Evolutionary conservation across 106 monocot genomes (phyloP), one percentile per base, ranked within the genome.

Genomic region (Gastrodia elata): DNA sequence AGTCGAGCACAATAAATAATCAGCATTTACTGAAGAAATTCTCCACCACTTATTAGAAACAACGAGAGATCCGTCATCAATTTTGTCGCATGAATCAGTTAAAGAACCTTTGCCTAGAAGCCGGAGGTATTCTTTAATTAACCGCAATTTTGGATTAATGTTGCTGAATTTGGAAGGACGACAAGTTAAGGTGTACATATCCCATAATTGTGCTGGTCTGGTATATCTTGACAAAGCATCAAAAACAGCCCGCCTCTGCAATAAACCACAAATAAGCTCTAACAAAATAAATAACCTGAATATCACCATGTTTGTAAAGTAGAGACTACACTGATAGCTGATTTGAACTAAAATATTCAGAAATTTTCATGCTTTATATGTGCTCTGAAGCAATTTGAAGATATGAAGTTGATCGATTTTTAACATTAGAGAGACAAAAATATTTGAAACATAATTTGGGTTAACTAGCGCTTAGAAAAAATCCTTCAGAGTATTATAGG

Each of bases 161-260:
- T 91, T 88, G 32, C 61, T 70, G 71, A 88, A 88, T 44, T 77
- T 82, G 9, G 82, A 93, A 70, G 90, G 88, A 38, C 90, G 93
- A 77, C 90, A 90, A 27, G 75, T 71, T 81, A 93, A 84, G 44
- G 93, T 65, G 80, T 93, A 98, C 36, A 98, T 82, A 77, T 93
- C 88, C 84, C 88, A 86, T 34, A 98, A 46, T 57, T 38, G 77
- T 26, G 76, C 13, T 48, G 97, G 97, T 43, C 77, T 93, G 70
- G 88, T 86, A 61, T 74, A 85, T 77, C 79, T 86, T 78, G 72
- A 76, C 68, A 97, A 81, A 77, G 93, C 88, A 32, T 91, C 86
- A 72, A 83, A 76, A 16, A 98, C 80, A 65, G 81, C 81, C 75
- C 81, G 86, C 77, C 90, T 88, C 97, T 97, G 84, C 40, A 82